phyloP scores from a whole-genome alignment of 1,284 basidiomycete species.

The Ustilago nuda region DNA sequence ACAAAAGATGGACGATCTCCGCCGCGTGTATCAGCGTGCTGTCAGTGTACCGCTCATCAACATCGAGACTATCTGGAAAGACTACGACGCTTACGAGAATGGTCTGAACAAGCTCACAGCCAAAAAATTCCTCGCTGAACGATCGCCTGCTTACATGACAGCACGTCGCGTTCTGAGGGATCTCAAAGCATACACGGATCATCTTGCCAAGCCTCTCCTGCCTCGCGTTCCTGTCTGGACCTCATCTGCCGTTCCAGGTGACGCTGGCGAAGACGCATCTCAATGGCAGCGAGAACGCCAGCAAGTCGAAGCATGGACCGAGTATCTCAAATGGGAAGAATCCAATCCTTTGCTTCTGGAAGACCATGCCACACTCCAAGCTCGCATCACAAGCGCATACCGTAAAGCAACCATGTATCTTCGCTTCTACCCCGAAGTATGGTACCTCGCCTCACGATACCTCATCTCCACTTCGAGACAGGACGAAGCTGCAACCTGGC shows the following conservation, averaged over 20 bases:
- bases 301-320: slow-evolving; percentile 85
- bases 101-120: slow-evolving; percentile 91
- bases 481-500: slow-evolving; percentile 84
- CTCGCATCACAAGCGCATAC: slow-evolving; percentile 84
- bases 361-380: slow-evolving; percentile 76
- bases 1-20: slow-evolving; percentile 91
- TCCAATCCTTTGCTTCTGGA: slow-evolving; percentile 91
- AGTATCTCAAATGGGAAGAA: slow-evolving; percentile 95
- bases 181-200: slow-evolving; percentile 76
- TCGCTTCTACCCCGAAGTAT: slow-evolving; percentile 94
- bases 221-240: slow-evolving; percentile 62
- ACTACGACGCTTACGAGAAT: slow-evolving; percentile 93
- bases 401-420: slow-evolving; percentile 87
- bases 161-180: slow-evolving; percentile 89
- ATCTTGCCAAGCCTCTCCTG: slow-evolving; percentile 57
- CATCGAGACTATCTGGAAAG: slow-evolving; percentile 92
- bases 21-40: slow-evolving; percentile 91
- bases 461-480: slow-evolving; percentile 78
- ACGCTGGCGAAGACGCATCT: slow-evolving; percentile 75
- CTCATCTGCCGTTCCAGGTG: slow-evolving; percentile 30
- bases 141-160: slow-evolving; percentile 89
- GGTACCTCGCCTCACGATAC: slow-evolving; percentile 92
- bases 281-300: slow-evolving; percentile 74
- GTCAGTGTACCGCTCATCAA: slow-evolving; percentile 93
- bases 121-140: slow-evolving; percentile 90